A percentile compares a stretch with the other conserved stretches of the same genome.
These are phyloP conservation scores for Fusarium hainanense DNA, from an alignment of 2,329 filamentous ascomycete species.

Conservation along the genomic window DNA sequence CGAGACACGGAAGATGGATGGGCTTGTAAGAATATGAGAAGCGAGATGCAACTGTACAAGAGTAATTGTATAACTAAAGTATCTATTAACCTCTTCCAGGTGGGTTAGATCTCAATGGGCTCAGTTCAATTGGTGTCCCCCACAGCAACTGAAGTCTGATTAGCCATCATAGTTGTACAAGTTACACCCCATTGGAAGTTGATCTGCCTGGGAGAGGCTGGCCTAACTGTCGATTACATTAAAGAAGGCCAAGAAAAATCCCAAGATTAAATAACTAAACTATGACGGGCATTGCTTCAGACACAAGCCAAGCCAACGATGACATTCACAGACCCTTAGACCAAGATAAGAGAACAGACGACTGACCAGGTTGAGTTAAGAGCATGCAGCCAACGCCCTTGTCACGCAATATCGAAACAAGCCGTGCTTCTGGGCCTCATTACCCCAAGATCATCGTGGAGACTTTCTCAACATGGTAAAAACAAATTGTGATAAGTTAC, in stretches of 20 bases:
- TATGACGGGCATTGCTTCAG: neutral
- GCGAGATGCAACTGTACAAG: constrained; percentile 2
- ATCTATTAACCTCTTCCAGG: neutral
- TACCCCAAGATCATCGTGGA: neutral
- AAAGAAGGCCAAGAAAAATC: neutral
- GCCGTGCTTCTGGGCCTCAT: neutral
- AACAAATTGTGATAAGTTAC: constrained; percentile 18
- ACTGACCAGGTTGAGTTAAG: constrained; percentile 6
- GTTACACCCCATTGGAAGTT: neutral
- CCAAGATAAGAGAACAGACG: neutral
- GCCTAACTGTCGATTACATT: neutral
- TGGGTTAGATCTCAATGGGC: neutral
- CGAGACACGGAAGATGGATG: constrained; percentile 1
- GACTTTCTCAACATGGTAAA: constrained; percentile 10
- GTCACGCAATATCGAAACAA: constrained; percentile 11
- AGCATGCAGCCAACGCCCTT: constrained; percentile 14
- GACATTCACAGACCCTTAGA: neutral
- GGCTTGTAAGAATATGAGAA: constrained; percentile 37
- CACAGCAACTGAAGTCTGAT: neutral
- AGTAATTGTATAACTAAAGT: constrained; percentile 6
- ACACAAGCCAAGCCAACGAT: neutral
- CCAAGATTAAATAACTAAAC: neutral
- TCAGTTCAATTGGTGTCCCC: neutral
- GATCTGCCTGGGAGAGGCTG: neutral
- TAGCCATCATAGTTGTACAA: neutral